A percentile compares a stretch with the other conserved stretches of the same genome.
These are phyloP conservation scores for Tetracladium marchalianum DNA, from an alignment of 495 filamentous ascomycete genomes.

Conservation along the genomic window DNA sequence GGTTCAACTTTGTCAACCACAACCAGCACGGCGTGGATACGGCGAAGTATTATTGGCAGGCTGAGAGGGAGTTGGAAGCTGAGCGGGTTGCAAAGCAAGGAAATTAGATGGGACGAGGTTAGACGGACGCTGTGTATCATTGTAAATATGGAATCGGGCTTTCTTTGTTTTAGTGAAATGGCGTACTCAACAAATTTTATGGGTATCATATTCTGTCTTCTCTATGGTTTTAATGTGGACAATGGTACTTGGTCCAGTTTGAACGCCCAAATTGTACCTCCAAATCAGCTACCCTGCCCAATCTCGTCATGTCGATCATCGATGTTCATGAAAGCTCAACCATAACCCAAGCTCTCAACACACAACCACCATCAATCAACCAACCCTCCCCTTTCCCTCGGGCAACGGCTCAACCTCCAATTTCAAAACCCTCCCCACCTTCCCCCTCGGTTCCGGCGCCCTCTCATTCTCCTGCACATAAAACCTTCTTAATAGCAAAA, in stretches of 20 bases:
- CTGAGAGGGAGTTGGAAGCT: conserved; percentile 86
- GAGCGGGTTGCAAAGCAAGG: conserved; percentile 34
- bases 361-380: not conserved
- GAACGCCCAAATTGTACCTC: too few species aligned
- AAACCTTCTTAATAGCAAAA: conserved; percentile 82
- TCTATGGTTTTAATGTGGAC: too few species aligned
- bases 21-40: conserved; percentile 96
- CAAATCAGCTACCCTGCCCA: not conserved
- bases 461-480: conserved; percentile 87
- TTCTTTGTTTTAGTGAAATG: too few species aligned
- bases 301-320: not conserved
- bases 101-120: not conserved
- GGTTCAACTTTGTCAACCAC: conserved; percentile 98
- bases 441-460: conserved; percentile 16
- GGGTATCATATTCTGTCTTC: too few species aligned
- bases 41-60: conserved; percentile 93
- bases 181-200: too few species aligned
- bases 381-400: not conserved
- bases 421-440: conserved; percentile 19
- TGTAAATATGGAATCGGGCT: not conserved
- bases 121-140: not conserved
- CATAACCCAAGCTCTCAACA: not conserved
- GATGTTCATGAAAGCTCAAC: not conserved
- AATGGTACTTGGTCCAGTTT: too few species aligned
- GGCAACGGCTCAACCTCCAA: conserved; percentile 17